Conservation (phyloP, 345 rosid genomes). For the Euphorbia peplus region DNA sequence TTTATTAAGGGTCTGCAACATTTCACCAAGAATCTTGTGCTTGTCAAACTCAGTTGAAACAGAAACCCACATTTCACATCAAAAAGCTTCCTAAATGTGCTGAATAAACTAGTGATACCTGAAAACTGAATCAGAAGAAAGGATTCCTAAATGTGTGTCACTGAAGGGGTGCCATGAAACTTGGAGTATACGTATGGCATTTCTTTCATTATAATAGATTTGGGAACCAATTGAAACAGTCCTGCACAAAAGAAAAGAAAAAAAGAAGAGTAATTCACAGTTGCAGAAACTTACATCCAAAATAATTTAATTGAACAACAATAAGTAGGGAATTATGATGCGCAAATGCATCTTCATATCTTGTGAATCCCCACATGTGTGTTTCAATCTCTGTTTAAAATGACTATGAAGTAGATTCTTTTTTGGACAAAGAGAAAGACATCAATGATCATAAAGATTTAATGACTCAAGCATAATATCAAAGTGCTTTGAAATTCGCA, state of each 20-base stretch:
- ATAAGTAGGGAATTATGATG: too few species aligned
- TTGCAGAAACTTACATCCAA: background rate
- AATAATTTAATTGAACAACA: too few species aligned
- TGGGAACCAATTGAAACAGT: constrained; percentile 69
- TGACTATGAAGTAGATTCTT: too few species aligned
- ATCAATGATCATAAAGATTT: background rate
- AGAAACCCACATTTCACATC: too few species aligned
- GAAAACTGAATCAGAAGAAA: constrained; percentile 95
- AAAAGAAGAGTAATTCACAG: background rate
- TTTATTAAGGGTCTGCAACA: too few species aligned
- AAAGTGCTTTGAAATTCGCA: background rate
- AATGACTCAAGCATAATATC: background rate
- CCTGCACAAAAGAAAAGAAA: constrained; percentile 44
- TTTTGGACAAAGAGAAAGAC: background rate
- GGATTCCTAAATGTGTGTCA: constrained; percentile 73
- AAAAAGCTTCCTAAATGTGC: too few species aligned
- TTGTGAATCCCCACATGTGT: too few species aligned
- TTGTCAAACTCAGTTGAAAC: too few species aligned
- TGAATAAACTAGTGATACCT: too few species aligned
- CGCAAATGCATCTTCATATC: too few species aligned
- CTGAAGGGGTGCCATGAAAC: constrained; percentile 88
- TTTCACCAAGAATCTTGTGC: too few species aligned
- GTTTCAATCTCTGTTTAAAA: too few species aligned
- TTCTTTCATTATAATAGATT: constrained; percentile 51
- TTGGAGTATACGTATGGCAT: constrained; percentile 53